Base-by-base conservation (phyloP, 345 rosid genomes). In the Cochlearia excelsa region DNA sequence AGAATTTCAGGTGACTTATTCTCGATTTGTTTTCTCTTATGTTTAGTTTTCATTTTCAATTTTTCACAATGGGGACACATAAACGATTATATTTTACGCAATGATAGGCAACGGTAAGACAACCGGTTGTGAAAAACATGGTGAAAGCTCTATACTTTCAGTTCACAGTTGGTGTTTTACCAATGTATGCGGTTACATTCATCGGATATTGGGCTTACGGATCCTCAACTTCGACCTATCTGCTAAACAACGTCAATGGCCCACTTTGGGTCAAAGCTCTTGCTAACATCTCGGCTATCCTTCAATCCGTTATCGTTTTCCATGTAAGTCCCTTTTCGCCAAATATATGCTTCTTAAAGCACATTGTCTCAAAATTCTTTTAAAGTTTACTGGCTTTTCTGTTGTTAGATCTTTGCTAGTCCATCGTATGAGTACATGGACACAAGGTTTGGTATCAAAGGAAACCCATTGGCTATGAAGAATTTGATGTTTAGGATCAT, bases 181-280 rank as follows among this genome's bases (percentile, higher is more conserved):
- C 97, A 0, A 63, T 93, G 86, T 87, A 72, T 51, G 83, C 84
- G 0, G 86, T 89, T 57, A 71, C 90, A 4, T 84, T 84, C 41
- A 66, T 81, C 0, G 99, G 97, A 10, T 93, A 93, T 40, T 93
- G 99, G 99, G 99, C 99, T 2, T 93, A 93, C 28, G 99, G 99
- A n/a, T 65, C 87, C 51, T 72, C 84, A 7, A 80, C 97, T 5
- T 58, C 91, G 0, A 60, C 88, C 4, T 89, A 89, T 64, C 63
- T 93, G 67, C 92, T 93, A 42, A 85, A 75, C 65, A 87, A 76
- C 1, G 82, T 78, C 48, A 78, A 9, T 23, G 99, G 99, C 29
- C 94, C 95, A 1, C 76, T 77, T 50, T 89, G 97, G 99, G 66
- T 87, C 57, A 93, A 85, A 83, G 75, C 85, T 2, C 23, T 80